Evolutionary conservation across 768 basidiomycete species (phyloP).

Genomic region (Dendrothele bispora): DNA sequence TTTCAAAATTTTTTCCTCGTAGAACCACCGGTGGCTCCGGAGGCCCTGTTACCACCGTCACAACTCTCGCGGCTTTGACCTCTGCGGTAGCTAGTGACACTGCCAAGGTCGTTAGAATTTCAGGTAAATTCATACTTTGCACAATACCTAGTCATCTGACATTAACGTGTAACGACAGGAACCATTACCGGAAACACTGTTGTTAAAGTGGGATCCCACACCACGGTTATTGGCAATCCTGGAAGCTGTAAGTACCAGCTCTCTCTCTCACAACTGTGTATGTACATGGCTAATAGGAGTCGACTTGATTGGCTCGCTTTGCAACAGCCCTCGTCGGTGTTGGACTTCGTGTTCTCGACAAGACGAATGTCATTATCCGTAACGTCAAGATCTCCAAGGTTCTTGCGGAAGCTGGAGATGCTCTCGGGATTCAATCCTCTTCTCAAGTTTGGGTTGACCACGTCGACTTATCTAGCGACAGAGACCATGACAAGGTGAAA

Average conservation of each 20-base stretch:
- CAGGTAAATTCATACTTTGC: no score
- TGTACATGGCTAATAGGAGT: background rate
- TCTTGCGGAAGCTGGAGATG: conserved; percentile 42
- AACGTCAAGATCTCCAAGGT: conserved; percentile 51
- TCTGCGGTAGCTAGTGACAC: conserved; percentile 37
- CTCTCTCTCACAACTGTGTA: background rate
- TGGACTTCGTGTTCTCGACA: conserved; percentile 42
- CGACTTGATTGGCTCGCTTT: no score
- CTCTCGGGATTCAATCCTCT: conserved; percentile 40
- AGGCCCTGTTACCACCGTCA: conserved; percentile 41
- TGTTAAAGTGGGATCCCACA: conserved; percentile 42
- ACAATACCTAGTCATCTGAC: no score
- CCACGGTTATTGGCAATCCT: conserved; percentile 36
- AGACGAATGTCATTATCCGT: conserved; percentile 46
- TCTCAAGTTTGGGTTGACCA: conserved; percentile 45
- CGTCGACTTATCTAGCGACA: conserved; percentile 41
- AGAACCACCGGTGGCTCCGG: conserved; percentile 47
- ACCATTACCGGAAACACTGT: conserved; percentile 41
- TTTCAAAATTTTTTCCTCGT: background rate
- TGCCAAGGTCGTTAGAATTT: conserved; percentile 44
- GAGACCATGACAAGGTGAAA: conserved; percentile 40
- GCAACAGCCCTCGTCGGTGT: conserved; percentile 39
- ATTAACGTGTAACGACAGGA: conserved; percentile 20
- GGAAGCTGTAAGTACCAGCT: conserved; percentile 39
- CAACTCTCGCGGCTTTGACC: conserved; percentile 39